Evolutionary conservation across 2,329 filamentous ascomycete species (phyloP).

Genomic region (Phoma herbarum): DNA sequence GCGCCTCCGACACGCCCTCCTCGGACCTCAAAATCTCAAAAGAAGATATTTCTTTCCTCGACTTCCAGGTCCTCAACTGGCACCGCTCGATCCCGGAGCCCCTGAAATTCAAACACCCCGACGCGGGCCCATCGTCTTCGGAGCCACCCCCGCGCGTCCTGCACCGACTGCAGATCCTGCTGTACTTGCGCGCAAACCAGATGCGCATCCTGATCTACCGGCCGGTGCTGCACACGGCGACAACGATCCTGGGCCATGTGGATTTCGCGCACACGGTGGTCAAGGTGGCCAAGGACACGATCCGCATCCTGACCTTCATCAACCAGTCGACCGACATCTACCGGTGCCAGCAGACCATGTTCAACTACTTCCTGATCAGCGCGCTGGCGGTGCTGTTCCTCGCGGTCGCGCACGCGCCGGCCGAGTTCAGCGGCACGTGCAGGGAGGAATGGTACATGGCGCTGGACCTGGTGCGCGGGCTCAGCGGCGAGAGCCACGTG

Average conservation of each 20-base stretch:
- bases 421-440: slow-evolving; percentile 72
- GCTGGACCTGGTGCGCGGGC: slow-evolving; percentile 75
- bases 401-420: slow-evolving; percentile 77
- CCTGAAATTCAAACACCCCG: slow-evolving; percentile 68
- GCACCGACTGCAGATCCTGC: slow-evolving; percentile 79
- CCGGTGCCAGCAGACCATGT: slow-evolving; percentile 75
- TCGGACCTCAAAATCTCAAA: slow-evolving; percentile 69
- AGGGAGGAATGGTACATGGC: slow-evolving; percentile 82
- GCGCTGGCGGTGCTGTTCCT: slow-evolving; percentile 79
- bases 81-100: slow-evolving; percentile 75
- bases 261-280: slow-evolving; percentile 77
- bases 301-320: slow-evolving; percentile 73
- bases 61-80: slow-evolving; percentile 87
- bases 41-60: slow-evolving; percentile 80
- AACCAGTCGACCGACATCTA: slow-evolving; percentile 78
- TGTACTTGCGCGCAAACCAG: slow-evolving; percentile 88
- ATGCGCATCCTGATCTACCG: slow-evolving; percentile 90
- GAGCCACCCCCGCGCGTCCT: slow-evolving; percentile 67
- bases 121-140: slow-evolving; percentile 44
- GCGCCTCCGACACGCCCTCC: slow-evolving; percentile 61
- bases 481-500: slow-evolving; percentile 75
- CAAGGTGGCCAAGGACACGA: slow-evolving; percentile 78
- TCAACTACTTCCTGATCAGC: slow-evolving; percentile 81
- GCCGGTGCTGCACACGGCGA: slow-evolving; percentile 83
- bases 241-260: slow-evolving; percentile 80